phyloP scores from a whole-genome alignment of 1,284 basidiomycete species.

The Ustilago trichophora region DNA sequence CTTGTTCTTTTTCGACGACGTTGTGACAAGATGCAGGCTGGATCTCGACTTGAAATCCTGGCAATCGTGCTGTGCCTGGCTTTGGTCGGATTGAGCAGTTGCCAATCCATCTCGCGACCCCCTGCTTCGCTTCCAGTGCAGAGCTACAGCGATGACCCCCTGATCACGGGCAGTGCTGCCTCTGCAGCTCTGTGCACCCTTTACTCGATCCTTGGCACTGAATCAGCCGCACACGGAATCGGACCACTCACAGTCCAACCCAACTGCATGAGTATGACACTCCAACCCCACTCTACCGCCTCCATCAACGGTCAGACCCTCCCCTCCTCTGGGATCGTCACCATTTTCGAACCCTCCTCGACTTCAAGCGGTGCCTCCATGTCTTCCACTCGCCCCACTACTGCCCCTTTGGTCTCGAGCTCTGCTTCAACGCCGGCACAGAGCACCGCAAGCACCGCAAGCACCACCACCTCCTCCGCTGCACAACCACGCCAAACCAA shows the following conservation, averaged over 20 bases:
- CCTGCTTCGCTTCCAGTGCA: too few relatives aligned
- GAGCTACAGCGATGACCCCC: slow-evolving; percentile 22
- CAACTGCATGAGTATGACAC: slow-evolving; percentile 17
- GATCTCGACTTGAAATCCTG: too few relatives aligned
- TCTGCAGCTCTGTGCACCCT: slow-evolving; percentile 24
- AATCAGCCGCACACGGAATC: slow-evolving; percentile 17
- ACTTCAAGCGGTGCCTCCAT: neutral
- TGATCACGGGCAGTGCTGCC: slow-evolving; percentile 9
- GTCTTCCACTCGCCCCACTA: slow-evolving; percentile 1
- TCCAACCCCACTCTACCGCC: slow-evolving; percentile 5
- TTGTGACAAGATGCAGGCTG: too few relatives aligned
- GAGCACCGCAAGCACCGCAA: neutral
- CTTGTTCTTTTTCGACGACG: too few relatives aligned
- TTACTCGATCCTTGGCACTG: slow-evolving; percentile 9
- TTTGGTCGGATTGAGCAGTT: too few relatives aligned
- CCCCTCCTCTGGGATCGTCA: slow-evolving; percentile 24
- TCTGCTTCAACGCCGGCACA: neutral
- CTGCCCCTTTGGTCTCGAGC: neutral
- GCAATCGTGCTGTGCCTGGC: too few relatives aligned
- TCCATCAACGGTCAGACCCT: slow-evolving; percentile 28
- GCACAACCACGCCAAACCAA: slow-evolving; percentile 21
- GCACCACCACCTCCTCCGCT: too few relatives aligned
- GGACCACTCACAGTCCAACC: slow-evolving; percentile 26
- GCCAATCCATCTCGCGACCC: too few relatives aligned
- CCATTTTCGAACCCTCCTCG: slow-evolving; percentile 26